Percentiles rank a stretch among this genome's conserved stretches.
phyloP scores from a whole-genome alignment of 331 rosid species.

The Pyrus hybrid region DNA sequence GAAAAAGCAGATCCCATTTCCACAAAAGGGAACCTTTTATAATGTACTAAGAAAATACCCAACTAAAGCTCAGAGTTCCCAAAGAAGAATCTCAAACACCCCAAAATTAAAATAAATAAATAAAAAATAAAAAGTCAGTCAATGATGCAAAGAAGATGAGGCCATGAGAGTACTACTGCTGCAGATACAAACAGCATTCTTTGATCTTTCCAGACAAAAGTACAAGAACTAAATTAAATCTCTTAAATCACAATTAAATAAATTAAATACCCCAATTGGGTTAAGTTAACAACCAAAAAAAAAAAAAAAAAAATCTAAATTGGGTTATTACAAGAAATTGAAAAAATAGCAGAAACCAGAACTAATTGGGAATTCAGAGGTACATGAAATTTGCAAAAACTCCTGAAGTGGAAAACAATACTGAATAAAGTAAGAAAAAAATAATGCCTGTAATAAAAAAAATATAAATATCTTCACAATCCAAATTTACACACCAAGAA shows the following conservation, averaged over 20 bases:
- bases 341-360: conserved; percentile 3
- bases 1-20: conserved; percentile 85
- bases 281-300: not conserved
- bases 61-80: conserved; percentile 73
- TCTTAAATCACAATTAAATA: not conserved
- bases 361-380: conserved; percentile 18
- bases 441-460: not conserved
- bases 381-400: conserved; percentile 17
- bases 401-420: conserved; percentile 14
- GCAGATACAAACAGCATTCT: conserved; percentile 68
- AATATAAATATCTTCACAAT: not conserved
- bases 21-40: conserved; percentile 73
- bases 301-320: not conserved
- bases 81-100: conserved; percentile 63
- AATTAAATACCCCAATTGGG: not conserved
- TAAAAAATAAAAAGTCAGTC: conserved; percentile 24
- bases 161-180: conserved; percentile 44
- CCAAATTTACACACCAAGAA: not conserved
- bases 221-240: not conserved
- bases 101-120: conserved; percentile 6
- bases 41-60: conserved; percentile 74
- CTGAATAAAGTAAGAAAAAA: not conserved
- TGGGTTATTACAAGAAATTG: not conserved
- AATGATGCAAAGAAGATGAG: conserved; percentile 77
- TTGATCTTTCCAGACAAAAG: conserved; percentile 39